Evolutionary conservation across 495 filamentous ascomycete species (phyloP), one percentile per base, ranked within the genome.

Genomic region (Penicillium coffeae): DNA sequence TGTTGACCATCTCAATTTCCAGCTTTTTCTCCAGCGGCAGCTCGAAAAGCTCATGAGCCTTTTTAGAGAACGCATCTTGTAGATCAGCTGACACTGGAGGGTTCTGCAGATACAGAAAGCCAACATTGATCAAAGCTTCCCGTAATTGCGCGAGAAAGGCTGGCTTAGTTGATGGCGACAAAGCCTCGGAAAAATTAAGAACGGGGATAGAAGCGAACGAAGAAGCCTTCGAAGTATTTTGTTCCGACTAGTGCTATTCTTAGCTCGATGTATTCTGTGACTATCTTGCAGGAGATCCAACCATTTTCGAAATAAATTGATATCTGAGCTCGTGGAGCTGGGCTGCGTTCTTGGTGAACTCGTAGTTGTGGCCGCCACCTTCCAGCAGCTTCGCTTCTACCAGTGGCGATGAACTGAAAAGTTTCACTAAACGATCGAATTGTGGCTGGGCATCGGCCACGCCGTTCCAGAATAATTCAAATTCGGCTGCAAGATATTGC

Each of bases 51-150:
- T 68, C 76, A 45, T 79, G 77, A 10, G 81, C 83, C 51, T 91
- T 81, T 14, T 73, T 47, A 38, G 87, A 82, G 13, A 96, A 86
- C n/a, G 77, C 65, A 21, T 80, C 56, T 58, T 86, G 82, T 22
- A 93, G 64, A 21, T 78, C 63, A 9, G 83, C 71, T 12, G 86
- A 70, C 36, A 96, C 82, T 3, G 89, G 88, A 1, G 88, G 83
- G 59, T 96, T 90, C 52, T 81, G 82, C 42, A 98, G 79, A 58
- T 98, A 98, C 46, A 96, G 73, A 61, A 98, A 96, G 3, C 93
- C 93, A 25, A 96, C 89, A 66, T 92, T 87, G 59, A 97, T 78
- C 21, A 97, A 73, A 0, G 90, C 89, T 56, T 87, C 74, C 15
- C 86, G 85, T 12, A 97, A 77, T 9, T 84, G 66, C 0, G 77